Evolutionary conservation across 2,329 filamentous ascomycete species (phyloP), one percentile per base, ranked within the genome.

Genomic region (Volutella citrinella): DNA sequence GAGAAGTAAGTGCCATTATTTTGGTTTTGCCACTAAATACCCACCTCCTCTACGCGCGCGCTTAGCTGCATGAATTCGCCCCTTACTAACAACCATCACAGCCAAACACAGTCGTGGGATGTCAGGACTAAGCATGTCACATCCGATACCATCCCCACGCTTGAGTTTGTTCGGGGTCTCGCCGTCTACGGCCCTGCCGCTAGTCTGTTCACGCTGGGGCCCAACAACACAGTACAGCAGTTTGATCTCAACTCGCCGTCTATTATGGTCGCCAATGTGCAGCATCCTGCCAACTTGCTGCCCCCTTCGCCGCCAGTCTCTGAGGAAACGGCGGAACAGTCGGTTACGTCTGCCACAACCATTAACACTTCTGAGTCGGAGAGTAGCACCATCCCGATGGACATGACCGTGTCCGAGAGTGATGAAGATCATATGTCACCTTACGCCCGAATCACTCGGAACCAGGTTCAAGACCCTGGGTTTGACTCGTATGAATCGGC

Each of bases 91-190:
- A 51, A 40, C 41, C 27, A 29, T 21, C 44, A 51, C 57, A 89
- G 90, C 35, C 86, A 95, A 72, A 95, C 90, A 22, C 82, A 87
- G 52, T 84, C 89, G 38, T 98, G 93, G 91, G 93, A 98, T 70
- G 93, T 98, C 27, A 79, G 90, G 45, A 98, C 93, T n/a, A 97
- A 97, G 60, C 84, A 95, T 56, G 89, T 98, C 49, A 90, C 88
- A 4, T 94, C 82, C 61, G 90, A 96, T 54, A 76, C 78, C 38
- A 86, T 97, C 36, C 89, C 90, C 6, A 96, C 89, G 2, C 73
- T 90, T 7, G 83, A 93, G 22, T 80, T 84, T 46, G 78, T 96
- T 38, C 78, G 78, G 43, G 91, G 87, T 12, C 75, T 98, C 26
- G 84, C 90, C 27, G 84, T 90, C 41, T 95, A 93, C 60, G 93